Conservation (phyloP, 352 stramenopile species). For the Globisporangium megalacanthum region DNA sequence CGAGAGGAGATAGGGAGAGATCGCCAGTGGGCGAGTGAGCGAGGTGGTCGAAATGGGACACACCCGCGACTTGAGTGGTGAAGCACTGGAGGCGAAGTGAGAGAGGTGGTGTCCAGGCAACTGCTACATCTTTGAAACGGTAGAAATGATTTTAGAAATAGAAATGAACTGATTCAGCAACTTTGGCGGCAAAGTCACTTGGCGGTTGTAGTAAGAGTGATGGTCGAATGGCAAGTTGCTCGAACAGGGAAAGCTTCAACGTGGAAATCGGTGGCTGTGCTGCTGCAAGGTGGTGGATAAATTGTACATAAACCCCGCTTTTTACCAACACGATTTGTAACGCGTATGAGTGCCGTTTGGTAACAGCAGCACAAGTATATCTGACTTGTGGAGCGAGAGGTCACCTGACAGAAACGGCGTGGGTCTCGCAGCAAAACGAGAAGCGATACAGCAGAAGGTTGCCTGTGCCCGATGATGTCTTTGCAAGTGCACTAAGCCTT, state of each 20-base stretch:
- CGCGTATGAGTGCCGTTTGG: no score
- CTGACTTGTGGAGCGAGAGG: no score
- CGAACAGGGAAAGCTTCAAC: background rate
- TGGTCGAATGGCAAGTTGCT: slow-evolving; percentile 1
- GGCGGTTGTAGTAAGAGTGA: slow-evolving; percentile 3
- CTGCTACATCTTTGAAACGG: slow-evolving; percentile 18
- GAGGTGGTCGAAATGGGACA: background rate
- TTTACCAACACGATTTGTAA: no score
- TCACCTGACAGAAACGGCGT: no score
- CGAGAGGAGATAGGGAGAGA: background rate
- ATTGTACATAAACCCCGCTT: no score
- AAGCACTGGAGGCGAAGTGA: no score
- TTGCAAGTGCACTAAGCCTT: no score
- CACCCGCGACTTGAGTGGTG: background rate
- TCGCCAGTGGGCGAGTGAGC: background rate
- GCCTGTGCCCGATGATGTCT: no score
- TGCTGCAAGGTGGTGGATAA: no score
- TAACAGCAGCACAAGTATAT: no score
- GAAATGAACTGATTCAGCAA: slow-evolving; percentile 9
- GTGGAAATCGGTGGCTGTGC: background rate
- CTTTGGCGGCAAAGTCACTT: background rate
- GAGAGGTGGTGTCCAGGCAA: background rate
- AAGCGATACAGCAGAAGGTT: no score
- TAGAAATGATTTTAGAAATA: slow-evolving; percentile 11
- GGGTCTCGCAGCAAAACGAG: no score